Percentiles rank a stretch among this genome's conserved stretches.
Conservation (phyloP, 2,329 filamentous ascomycete genomes). For the Stagonosporopsis chrysanthemi region DNA sequence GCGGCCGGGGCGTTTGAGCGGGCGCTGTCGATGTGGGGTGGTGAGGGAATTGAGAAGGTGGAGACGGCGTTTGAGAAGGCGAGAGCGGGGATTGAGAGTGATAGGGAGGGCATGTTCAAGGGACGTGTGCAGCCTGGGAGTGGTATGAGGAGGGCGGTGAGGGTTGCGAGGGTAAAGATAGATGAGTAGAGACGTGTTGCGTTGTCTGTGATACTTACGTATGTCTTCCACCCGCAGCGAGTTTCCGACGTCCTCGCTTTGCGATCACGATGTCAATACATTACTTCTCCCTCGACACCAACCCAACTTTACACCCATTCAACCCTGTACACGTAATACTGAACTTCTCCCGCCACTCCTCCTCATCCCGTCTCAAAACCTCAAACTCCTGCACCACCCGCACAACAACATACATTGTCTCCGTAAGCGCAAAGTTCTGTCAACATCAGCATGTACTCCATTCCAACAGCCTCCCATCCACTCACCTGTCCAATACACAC, state of each 20-base stretch:
- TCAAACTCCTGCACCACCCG: conserved; percentile 32
- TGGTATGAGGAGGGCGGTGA: conserved; percentile 33
- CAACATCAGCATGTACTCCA: background rate
- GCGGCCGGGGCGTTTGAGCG: conserved; percentile 46
- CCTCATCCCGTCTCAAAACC: conserved; percentile 27
- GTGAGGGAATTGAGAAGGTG: conserved; percentile 23
- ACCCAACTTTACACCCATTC: conserved; percentile 29
- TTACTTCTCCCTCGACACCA: conserved; percentile 12
- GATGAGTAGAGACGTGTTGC: background rate
- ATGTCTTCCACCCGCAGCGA: background rate
- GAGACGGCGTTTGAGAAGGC: conserved; percentile 38
- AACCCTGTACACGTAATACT: conserved; percentile 27
- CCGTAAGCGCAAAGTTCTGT: conserved; percentile 38
- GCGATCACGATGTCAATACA: background rate
- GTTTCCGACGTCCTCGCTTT: too few relatives aligned
- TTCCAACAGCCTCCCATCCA: background rate
- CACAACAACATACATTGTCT: conserved; percentile 32
- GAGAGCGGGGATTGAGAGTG: conserved; percentile 39
- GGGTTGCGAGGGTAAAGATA: conserved; percentile 15
- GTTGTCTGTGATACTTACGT: background rate
- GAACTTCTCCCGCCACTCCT: conserved; percentile 35
- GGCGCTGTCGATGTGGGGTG: conserved; percentile 30
- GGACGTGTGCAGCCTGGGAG: conserved; percentile 35
- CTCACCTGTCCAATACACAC: conserved; percentile 32
- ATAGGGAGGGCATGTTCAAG: conserved; percentile 35